phyloP scores from a whole-genome alignment of 1,139 yeast genomes.

The Debaryomyces robertsiae region DNA sequence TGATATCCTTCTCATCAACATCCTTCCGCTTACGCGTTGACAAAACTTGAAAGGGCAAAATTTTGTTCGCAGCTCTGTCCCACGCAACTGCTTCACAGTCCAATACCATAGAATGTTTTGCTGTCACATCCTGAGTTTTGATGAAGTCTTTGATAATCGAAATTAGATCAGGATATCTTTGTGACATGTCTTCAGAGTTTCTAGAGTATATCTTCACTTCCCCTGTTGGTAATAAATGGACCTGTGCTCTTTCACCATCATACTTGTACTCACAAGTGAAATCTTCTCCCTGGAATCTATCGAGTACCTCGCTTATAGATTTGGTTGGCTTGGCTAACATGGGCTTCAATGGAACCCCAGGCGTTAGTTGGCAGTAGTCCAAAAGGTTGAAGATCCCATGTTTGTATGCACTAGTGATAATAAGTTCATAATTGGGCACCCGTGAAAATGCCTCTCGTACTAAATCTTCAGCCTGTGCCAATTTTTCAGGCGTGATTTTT shows the following conservation, averaged over 20 bases:
- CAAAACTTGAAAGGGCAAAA: constrained; percentile 88
- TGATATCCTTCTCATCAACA: constrained; percentile 82
- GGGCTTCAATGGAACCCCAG: constrained; percentile 95
- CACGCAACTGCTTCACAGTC: constrained; percentile 99
- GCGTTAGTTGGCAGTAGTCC: constrained; percentile 73
- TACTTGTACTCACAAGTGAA: constrained; percentile 96
- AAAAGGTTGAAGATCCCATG: constrained; percentile 67
- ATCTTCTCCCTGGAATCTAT: constrained; percentile 78
- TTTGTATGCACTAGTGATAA: constrained; percentile 66
- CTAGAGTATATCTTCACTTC: constrained; percentile 79
- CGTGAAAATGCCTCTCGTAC: constrained; percentile 86
- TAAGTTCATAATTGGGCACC: constrained; percentile 85
- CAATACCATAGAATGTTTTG: constrained; percentile 59
- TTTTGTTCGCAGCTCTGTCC: constrained; percentile 74
- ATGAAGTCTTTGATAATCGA: constrained; percentile 66
- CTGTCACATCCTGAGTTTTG: constrained; percentile 32
- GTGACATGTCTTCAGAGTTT: constrained; percentile 96
- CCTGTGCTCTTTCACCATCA: constrained; percentile 98
- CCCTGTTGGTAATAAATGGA: constrained; percentile 74
- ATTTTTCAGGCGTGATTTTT: constrained; percentile 39
- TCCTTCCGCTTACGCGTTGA: constrained; percentile 94
- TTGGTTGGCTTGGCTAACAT: constrained; percentile 99
- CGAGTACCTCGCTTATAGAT: constrained; percentile 84
- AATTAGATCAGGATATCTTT: constrained; percentile 88
- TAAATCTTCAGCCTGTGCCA: constrained; percentile 69